Evolutionary conservation across 2,329 filamentous ascomycete genomes (phyloP).

Genomic region (Paraconiothyrium brasiliense): DNA sequence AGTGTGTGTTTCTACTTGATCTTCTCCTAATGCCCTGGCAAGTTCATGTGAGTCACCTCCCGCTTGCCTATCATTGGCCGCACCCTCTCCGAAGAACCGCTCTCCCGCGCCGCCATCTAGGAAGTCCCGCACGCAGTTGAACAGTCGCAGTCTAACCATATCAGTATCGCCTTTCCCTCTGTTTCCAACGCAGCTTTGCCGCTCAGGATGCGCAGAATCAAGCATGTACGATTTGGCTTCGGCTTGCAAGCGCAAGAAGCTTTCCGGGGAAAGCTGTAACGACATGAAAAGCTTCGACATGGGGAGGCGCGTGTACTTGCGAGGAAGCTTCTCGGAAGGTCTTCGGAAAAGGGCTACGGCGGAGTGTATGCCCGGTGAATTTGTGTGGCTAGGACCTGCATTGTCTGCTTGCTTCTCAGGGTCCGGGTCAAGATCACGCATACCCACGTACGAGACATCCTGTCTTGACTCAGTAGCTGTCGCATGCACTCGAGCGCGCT

Average conservation of each 20-base stretch:
- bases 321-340: conserved; percentile 53
- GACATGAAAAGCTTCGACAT: conserved; percentile 67
- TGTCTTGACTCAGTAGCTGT: conserved; percentile 16
- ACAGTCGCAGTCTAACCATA: conserved; percentile 65
- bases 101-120: conserved; percentile 61
- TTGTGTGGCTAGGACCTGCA: conserved; percentile 37
- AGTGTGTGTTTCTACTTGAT: conserved; percentile 45
- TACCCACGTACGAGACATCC: conserved; percentile 17
- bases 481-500: conserved; percentile 16
- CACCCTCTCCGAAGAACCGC: conserved; percentile 58
- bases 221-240: conserved; percentile 68
- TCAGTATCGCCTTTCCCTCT: conserved; percentile 64
- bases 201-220: conserved; percentile 62
- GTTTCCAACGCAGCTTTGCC: conserved; percentile 66
- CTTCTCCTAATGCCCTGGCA: conserved; percentile 51
- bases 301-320: conserved; percentile 66
- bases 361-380: conserved; percentile 60
- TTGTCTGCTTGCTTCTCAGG: neutral
- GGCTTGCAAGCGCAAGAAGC: conserved; percentile 64
- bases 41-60: conserved; percentile 45
- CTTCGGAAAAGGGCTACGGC: conserved; percentile 63
- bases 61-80: conserved; percentile 36
- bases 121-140: conserved; percentile 66
- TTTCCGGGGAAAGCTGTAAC: conserved; percentile 64
- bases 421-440: conserved; percentile 39